Base-by-base conservation (phyloP, 2,329 filamentous ascomycete species). In the Xylogone sp. region DNA sequence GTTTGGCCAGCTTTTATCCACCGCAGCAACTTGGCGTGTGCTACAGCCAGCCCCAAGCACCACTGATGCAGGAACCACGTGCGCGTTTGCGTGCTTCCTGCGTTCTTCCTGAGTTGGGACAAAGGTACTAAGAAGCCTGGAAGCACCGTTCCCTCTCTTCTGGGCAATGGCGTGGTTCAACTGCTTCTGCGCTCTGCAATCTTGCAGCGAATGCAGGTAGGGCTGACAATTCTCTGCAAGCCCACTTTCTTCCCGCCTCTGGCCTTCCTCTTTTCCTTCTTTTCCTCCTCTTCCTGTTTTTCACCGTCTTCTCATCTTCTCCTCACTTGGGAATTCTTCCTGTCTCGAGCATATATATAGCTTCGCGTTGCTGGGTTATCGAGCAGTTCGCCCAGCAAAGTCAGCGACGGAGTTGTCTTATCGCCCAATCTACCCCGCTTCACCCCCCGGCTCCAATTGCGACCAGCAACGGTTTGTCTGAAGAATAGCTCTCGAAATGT, bases 181-280 rank as follows among this genome's bases (percentile, higher is more conserved):
- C n/a, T n/a, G n/a, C n/a, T n/a, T n/a, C n/a, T n/a, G n/a, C n/a
- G n/a, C n/a, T n/a, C n/a, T n/a, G n/a, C n/a, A n/a, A n/a, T n/a
- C n/a, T n/a, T n/a, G n/a, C n/a, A n/a, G n/a, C n/a, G n/a, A n/a
- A n/a, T n/a, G n/a, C n/a, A 27, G 10, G 24, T 27, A 27, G 24
- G 24, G 24, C 24, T 27, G 24, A 27, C 24, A 6, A 27, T 27
- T 27, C 24, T 39, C 13, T 18, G 34, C n/a, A 39, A 16, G 8
- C 34, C 34, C 8, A 7, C 34, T 39, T 16, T 39, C 21, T 50
- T 16, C 13, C 22, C 18, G 6, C 16, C 20, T 31, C 43, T 46
- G 8, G 42, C 44, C 34, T 48, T 45, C 27, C 21, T 20, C 31
- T n/a, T 51, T 22, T 45, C 39, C 45, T 22, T 45, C 13, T 45